These are phyloP conservation scores for Leccinum holopus DNA, from an alignment of 1,284 basidiomycete species.

Conservation along the genomic window DNA sequence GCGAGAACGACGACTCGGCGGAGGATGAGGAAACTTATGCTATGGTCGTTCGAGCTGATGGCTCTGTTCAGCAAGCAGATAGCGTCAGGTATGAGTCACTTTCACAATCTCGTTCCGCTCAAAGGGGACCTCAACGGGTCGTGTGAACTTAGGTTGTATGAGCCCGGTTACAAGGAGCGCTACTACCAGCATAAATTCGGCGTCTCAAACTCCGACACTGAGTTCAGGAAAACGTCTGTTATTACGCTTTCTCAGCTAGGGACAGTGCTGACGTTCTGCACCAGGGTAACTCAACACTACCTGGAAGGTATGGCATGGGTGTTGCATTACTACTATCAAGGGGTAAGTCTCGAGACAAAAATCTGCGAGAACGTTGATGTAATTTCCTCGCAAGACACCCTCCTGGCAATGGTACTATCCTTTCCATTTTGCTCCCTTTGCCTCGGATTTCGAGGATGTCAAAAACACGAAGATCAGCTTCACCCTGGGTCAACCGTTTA, in stretches of 20 bases:
- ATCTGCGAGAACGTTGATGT: conserved; percentile 10
- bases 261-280: conserved; percentile 17
- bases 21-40: conserved; percentile 44
- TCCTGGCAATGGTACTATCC: conserved; percentile 99
- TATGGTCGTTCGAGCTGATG: conserved; percentile 81
- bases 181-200: conserved; percentile 97
- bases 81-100: conserved; percentile 73
- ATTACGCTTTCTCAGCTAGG: background rate
- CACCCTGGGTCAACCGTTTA: conserved; percentile 83
- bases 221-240: conserved; percentile 74
- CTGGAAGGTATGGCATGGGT: conserved; percentile 98
- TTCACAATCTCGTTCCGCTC: background rate
- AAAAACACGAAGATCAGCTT: conserved; percentile 80
- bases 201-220: conserved; percentile 66
- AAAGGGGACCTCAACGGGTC: conserved; percentile 18
- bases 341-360: conserved; percentile 42
- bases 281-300: conserved; percentile 80
- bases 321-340: conserved; percentile 97
- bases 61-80: conserved; percentile 90
- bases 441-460: conserved; percentile 88
- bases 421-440: conserved; percentile 98
- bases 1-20: conserved; percentile 49
- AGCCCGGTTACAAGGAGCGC: conserved; percentile 92
- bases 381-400: conserved; percentile 60
- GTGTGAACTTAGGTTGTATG: conserved; percentile 69